These are phyloP conservation scores for Coemansia aciculifera DNA, from an alignment of 192 early-diverging fungal genomes.

Conservation along the genomic window DNA sequence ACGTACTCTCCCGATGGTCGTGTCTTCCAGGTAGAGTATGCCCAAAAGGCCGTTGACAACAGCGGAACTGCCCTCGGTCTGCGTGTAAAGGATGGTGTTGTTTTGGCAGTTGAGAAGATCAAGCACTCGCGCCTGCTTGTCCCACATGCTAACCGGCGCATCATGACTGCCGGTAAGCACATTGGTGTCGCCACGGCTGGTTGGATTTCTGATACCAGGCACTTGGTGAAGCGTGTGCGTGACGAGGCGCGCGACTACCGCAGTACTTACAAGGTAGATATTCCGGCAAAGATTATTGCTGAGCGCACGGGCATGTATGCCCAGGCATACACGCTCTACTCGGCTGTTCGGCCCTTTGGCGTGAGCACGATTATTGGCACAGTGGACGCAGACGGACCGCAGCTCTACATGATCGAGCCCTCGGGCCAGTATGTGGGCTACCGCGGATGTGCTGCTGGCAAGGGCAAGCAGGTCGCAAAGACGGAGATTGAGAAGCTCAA, in stretches of 20 bases:
- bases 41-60: slow-evolving; percentile 96
- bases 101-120: slow-evolving; percentile 95
- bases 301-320: slow-evolving; percentile 91
- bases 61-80: slow-evolving; percentile 96
- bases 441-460: slow-evolving; percentile 91
- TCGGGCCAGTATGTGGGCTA: slow-evolving; percentile 98
- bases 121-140: slow-evolving; percentile 93
- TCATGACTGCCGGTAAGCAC: slow-evolving; percentile 87
- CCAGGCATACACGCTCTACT: slow-evolving; percentile 96
- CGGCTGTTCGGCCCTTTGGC: slow-evolving; percentile 93
- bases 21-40: slow-evolving; percentile 99
- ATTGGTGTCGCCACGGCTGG: slow-evolving; percentile 94
- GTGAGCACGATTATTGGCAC: slow-evolving; percentile 79
- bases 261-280: slow-evolving; percentile 76
- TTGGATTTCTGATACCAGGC: slow-evolving; percentile 87
- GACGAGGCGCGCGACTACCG: slow-evolving; percentile 91
- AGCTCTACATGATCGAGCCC: slow-evolving; percentile 94
- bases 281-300: slow-evolving; percentile 91
- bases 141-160: slow-evolving; percentile 88
- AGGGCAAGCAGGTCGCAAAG: slow-evolving; percentile 95
- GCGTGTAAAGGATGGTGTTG: slow-evolving; percentile 91
- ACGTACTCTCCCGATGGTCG: slow-evolving; percentile 99
- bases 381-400: slow-evolving; percentile 79
- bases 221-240: slow-evolving; percentile 84
- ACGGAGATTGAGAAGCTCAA: slow-evolving; percentile 99